A percentile compares a stretch with the other conserved stretches of the same genome.
These are phyloP conservation scores for Globisporangium cystogenes DNA, from an alignment of 352 stramenopile species.

Conservation along the genomic window DNA sequence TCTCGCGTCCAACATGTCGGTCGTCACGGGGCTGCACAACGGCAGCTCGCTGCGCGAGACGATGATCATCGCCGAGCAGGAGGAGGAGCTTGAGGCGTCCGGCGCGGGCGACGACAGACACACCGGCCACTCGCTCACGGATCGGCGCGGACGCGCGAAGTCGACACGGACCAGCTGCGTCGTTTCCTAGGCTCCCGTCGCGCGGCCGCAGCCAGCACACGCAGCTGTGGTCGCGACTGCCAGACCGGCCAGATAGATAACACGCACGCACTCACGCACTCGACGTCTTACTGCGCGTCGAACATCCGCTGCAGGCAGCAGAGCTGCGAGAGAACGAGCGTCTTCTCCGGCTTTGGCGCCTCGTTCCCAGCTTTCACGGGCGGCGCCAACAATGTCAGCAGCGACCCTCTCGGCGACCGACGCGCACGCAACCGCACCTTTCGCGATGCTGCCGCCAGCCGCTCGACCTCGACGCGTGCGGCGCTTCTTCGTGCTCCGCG, in stretches of 20 bases:
- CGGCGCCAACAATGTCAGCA: not conserved
- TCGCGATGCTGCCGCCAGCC: not conserved
- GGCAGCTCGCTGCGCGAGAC: conserved; percentile 53
- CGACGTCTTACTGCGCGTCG: conserved; percentile 5
- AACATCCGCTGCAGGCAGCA: conserved; percentile 55
- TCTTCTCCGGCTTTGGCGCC: not conserved
- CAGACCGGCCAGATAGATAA: not conserved
- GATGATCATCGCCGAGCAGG: conserved; percentile 60
- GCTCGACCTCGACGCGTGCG: not conserved
- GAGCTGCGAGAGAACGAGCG: conserved; percentile 9
- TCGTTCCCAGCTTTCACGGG: not conserved
- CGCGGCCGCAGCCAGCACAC: not conserved
- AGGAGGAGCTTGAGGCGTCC: conserved; percentile 29
- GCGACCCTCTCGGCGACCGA: no score
- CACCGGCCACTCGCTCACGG: conserved; percentile 7
- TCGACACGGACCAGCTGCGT: conserved; percentile 14
- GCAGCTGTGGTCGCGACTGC: not conserved
- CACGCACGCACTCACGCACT: not conserved
- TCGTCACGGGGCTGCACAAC: conserved; percentile 39
- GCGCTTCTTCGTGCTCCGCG: not conserved
- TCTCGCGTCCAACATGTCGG: conserved; percentile 57
- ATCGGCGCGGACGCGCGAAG: conserved; percentile 10
- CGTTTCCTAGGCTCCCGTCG: conserved; percentile 10
- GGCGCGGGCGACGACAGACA: conserved; percentile 1
- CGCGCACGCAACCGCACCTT: not conserved